Conservation (phyloP, 2,329 filamentous ascomycete genomes). For the Mariannaea elegans region DNA sequence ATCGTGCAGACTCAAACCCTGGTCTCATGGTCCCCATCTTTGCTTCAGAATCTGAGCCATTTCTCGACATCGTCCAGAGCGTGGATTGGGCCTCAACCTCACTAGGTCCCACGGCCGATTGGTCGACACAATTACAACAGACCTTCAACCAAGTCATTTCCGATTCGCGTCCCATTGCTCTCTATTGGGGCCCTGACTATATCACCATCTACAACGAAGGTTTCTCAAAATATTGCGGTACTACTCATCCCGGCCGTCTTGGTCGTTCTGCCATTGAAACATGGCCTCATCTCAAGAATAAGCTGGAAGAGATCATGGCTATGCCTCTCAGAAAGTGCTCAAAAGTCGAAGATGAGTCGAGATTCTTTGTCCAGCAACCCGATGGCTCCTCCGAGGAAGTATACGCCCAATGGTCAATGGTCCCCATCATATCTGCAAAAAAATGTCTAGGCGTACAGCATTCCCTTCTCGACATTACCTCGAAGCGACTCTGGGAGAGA, state of each 20-base stretch:
- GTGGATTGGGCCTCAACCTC: constrained; percentile 58
- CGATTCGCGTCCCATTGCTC: constrained; percentile 60
- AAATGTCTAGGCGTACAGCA: constrained; percentile 58
- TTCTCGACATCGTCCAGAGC: constrained; percentile 50
- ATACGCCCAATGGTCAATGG: constrained; percentile 58
- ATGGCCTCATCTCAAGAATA: constrained; percentile 64
- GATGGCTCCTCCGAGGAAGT: constrained; percentile 56
- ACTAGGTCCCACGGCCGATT: constrained; percentile 56
- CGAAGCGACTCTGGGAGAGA: constrained; percentile 57
- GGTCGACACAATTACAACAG: constrained; percentile 58
- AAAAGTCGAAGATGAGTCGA: constrained; percentile 53
- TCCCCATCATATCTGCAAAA: constrained; percentile 54
- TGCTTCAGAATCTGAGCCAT: constrained; percentile 48
- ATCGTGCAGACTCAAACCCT: constrained; percentile 45
- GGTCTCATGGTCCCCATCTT: constrained; percentile 47
- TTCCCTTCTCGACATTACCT: constrained; percentile 57
- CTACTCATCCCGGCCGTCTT: constrained; percentile 70
- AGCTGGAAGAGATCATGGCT: constrained; percentile 46
- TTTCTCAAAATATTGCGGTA: constrained; percentile 68
- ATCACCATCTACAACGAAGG: constrained; percentile 75
- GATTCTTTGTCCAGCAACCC: constrained; percentile 54
- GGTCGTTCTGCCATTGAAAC: constrained; percentile 67
- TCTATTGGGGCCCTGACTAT: constrained; percentile 71
- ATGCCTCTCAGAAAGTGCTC: constrained; percentile 42
- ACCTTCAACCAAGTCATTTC: constrained; percentile 54